A percentile compares a stretch with the other conserved stretches of the same genome.
Evolutionary conservation across 768 basidiomycete genomes (phyloP).

Genomic region (Filobasidium floriforme): DNA sequence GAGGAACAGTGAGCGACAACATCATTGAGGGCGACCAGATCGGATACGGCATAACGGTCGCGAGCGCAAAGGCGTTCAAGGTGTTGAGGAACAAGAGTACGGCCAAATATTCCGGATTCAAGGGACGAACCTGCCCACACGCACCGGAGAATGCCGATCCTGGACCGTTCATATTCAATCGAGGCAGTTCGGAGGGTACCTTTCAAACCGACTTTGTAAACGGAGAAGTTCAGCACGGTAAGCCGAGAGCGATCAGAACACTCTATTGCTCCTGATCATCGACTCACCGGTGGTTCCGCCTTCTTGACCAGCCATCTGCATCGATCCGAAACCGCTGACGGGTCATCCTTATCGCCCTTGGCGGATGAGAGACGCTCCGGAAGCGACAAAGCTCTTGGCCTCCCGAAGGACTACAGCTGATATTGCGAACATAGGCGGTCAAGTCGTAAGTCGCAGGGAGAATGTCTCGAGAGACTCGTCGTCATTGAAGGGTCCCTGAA

Average conservation of each 20-base stretch:
- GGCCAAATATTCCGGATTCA: slow-evolving; percentile 37
- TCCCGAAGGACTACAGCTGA: slow-evolving; percentile 22
- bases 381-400: slow-evolving; percentile 28
- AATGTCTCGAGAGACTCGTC: not conserved
- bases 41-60: slow-evolving; percentile 45
- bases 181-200: slow-evolving; percentile 39
- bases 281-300: not conserved
- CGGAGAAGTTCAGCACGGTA: slow-evolving; percentile 46
- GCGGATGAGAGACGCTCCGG: slow-evolving; percentile 39
- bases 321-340: slow-evolving; percentile 35
- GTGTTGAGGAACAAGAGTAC: slow-evolving; percentile 39
- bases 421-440: slow-evolving; percentile 10
- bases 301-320: slow-evolving; percentile 40
- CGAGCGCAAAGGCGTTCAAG: slow-evolving; percentile 40
- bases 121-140: slow-evolving; percentile 37
- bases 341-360: slow-evolving; percentile 40
- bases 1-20: slow-evolving; percentile 41
- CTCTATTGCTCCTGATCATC: not conserved
- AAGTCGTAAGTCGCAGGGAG: slow-evolving; percentile 9
- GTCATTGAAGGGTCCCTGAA: not conserved
- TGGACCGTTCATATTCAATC: slow-evolving; percentile 41
- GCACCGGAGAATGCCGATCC: slow-evolving; percentile 43
- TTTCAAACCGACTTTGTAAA: slow-evolving; percentile 46
- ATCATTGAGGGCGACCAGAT: slow-evolving; percentile 38
- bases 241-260: slow-evolving; percentile 13